These are phyloP conservation scores for Staphylotrichum longicolle DNA, from an alignment of 495 filamentous ascomycete genomes.

Conservation along the genomic window DNA sequence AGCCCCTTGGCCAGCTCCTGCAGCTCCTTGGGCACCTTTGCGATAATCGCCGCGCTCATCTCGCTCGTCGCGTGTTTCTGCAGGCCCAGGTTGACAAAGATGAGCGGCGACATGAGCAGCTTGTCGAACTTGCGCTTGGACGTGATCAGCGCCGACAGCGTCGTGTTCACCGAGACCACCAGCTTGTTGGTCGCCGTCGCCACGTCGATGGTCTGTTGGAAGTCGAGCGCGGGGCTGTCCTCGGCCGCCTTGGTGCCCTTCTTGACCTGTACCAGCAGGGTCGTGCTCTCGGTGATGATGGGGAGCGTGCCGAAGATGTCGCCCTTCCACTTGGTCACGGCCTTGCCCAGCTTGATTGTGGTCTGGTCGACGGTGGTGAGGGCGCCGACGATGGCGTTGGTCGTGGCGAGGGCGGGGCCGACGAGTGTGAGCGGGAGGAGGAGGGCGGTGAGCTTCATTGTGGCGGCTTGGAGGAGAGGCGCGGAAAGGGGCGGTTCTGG, in stretches of 20 bases:
- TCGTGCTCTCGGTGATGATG: constrained; percentile 31
- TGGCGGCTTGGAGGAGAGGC: constrained; percentile 1
- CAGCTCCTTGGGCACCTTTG: constrained; percentile 37
- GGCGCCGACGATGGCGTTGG: constrained; percentile 31
- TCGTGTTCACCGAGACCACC: constrained; percentile 26
- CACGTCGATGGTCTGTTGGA: constrained; percentile 27
- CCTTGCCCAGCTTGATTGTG: constrained; percentile 32
- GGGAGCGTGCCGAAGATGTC: constrained; percentile 28
- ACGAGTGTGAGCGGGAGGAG: constrained; percentile 27
- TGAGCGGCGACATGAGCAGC: constrained; percentile 33
- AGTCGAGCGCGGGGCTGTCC: constrained; percentile 19
- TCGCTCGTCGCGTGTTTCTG: constrained; percentile 36
- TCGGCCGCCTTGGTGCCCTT: constrained; percentile 33
- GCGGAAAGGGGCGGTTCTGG: neutral
- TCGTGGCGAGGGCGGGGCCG: constrained; percentile 26
- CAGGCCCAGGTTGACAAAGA: constrained; percentile 34
- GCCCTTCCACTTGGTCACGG: constrained; percentile 31
- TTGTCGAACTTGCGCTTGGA: constrained; percentile 39
- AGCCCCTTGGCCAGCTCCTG: constrained; percentile 28
- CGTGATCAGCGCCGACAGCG: constrained; percentile 29
- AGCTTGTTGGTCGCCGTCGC: constrained; percentile 30
- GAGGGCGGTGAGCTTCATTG: constrained; percentile 28
- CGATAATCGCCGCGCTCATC: constrained; percentile 31
- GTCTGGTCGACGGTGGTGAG: constrained; percentile 29
- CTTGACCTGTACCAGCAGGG: constrained; percentile 35